Evolutionary conservation across 2,329 filamentous ascomycete genomes (phyloP), one percentile per base, ranked within the genome.

Genomic region (Clonostachys solani): DNA sequence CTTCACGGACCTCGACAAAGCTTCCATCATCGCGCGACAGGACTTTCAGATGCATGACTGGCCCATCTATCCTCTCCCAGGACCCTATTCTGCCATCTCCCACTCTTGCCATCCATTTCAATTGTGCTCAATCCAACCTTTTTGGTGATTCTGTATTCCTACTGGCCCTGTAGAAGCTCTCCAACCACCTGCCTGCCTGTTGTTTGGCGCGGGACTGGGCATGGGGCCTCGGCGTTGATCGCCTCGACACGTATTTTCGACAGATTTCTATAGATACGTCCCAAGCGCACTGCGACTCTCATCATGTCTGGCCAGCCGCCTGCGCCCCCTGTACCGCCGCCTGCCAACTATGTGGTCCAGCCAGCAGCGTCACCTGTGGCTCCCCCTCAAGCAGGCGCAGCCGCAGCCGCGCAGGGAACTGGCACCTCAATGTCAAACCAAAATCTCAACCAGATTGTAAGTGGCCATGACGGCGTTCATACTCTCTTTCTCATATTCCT

Each of bases 401-500:
- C 51, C 34, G 48, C 60, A 19, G 54, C 63, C 13, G 23, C 46
- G 19, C 37, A 42, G 12, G 49, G 47, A 12, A 58, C 68, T 6
- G 58, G 57, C 7, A 54, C 57, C 17, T 65, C 70, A 10, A 84
- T 90, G 69, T 90, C 87, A 3, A 90, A 92, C 52, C 89, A 95
- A 59, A 95, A 96, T 61, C 68, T 96, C 2, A 97, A 97, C 59
- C 91, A 96, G 57, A 97, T 97, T 67, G 92, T 96, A 78, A 80
- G 92, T 73, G 33, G 23, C 23, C 23, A 9, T 29, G 23, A 29
- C 9, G 23, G 23, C 23, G 10, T 29, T 9, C 23, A 9, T 9
- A 10, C 9, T 10, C 23, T 29, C 9, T 29, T 9, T 29, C 8
- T 29, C 23, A 16, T 46, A 42, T 52, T 10, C 47, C 49, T 29